phyloP scores from a whole-genome alignment of 345 rosid species.

The Pistacia integerrima region DNA sequence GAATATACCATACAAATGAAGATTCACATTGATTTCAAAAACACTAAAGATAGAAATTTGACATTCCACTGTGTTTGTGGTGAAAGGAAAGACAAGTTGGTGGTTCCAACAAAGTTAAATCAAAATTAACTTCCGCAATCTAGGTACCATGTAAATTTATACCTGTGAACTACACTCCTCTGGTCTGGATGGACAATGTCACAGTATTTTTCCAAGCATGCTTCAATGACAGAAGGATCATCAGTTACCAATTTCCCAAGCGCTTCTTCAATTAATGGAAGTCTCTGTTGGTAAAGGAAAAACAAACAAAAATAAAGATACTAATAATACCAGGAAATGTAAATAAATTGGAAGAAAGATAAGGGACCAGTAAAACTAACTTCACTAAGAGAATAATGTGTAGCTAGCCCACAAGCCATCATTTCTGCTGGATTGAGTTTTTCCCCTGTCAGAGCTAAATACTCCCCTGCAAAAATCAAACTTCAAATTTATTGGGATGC shows the following conservation, averaged over 20 bases:
- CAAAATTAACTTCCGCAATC: conserved; percentile 2
- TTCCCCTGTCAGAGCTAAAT: conserved; percentile 81
- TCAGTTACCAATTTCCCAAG: conserved; percentile 73
- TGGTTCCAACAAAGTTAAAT: not conserved
- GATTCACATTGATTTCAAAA: not conserved
- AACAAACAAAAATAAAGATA: not conserved
- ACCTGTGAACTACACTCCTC: conserved; percentile 76
- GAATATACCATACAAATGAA: not conserved
- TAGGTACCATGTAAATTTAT: conserved; percentile 15
- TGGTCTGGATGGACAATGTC: conserved; percentile 67
- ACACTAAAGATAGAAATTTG: not conserved
- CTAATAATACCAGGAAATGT: conserved; percentile 13
- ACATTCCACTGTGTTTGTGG: not conserved
- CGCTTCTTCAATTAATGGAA: conserved; percentile 61
- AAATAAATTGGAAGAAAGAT: not conserved
- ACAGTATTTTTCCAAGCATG: conserved; percentile 58
- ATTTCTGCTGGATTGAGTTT: conserved; percentile 88
- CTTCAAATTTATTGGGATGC: no score
- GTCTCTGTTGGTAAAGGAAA: conserved; percentile 47
- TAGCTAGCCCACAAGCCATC: conserved; percentile 88
- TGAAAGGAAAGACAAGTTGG: not conserved
- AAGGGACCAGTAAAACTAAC: conserved; percentile 36
- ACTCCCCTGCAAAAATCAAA: conserved; percentile 68
- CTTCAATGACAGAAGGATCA: conserved; percentile 86
- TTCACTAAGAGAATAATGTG: conserved; percentile 65